Percentiles rank a stretch among this genome's conserved stretches.
Conservation (phyloP, 176 grass and related monocot species). For the Aegilops sharonensis region DNA sequence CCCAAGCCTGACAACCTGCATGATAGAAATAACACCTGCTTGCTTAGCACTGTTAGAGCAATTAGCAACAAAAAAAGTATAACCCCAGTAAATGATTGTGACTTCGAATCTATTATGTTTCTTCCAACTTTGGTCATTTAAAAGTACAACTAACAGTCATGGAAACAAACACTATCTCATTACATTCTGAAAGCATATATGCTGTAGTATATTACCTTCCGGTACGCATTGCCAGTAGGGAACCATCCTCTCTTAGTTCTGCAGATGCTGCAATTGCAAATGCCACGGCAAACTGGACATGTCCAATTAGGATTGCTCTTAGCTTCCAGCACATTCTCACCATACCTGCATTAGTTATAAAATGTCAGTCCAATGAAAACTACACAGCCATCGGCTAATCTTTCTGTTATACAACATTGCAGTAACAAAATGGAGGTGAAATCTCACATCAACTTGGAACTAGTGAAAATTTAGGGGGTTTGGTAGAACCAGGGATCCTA, state of each 20-base stretch:
- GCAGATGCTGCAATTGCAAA: slow-evolving; percentile 94
- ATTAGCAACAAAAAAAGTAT: not conserved
- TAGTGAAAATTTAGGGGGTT: not conserved
- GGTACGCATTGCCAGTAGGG: slow-evolving; percentile 66
- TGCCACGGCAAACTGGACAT: slow-evolving; percentile 82
- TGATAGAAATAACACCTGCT: not conserved
- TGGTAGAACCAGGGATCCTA: no score
- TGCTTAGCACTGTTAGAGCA: not conserved
- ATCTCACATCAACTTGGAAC: not conserved
- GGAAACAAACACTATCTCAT: no score
- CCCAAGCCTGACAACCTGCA: slow-evolving; percentile 60
- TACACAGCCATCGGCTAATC: not conserved
- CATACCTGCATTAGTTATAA: slow-evolving; percentile 60
- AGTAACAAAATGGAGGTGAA: not conserved
- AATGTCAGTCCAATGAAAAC: not conserved
- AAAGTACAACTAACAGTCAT: no score
- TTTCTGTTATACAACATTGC: not conserved
- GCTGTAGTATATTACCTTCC: slow-evolving; percentile 50
- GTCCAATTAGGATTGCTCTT: slow-evolving; percentile 73
- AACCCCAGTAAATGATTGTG: not conserved
- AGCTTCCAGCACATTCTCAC: slow-evolving; percentile 90
- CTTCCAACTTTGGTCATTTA: not conserved
- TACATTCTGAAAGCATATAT: not conserved
- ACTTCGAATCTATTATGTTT: not conserved
- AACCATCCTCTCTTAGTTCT: slow-evolving; percentile 91